Base-by-base conservation (phyloP, 2,329 filamentous ascomycete species). In the Exophiala aquamarina region DNA sequence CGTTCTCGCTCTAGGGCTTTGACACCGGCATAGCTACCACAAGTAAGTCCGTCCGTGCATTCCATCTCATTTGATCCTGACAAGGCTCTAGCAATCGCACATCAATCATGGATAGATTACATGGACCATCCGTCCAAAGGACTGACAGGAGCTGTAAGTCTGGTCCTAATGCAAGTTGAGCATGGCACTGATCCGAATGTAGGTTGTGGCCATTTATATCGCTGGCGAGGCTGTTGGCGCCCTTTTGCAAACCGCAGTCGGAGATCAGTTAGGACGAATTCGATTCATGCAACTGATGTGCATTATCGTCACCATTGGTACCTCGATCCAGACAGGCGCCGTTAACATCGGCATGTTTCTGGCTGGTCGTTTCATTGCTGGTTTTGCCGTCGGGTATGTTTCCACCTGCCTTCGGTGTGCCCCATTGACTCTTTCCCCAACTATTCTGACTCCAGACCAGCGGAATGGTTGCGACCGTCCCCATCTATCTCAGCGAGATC, bases 341-440 rank as follows among this genome's bases (percentile, higher is more conserved):
- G 61, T 60, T 31, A 66, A 75, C 33, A 71, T 86, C 10, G 79
- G 74, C 47, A 74, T 82, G 55, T 81, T 89, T 52, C 83, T 88
- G 17, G 78, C 79, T 46, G 87, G 87, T 65, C 86, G 87, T 76
- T 71, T 89, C 44, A 70, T 91, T 59, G 83, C 86, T 37, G 87
- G 87, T 64, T 67, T 89, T 47, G 87, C 87, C 74, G 86, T 90
- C 59, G 87, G 87, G 63, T 89, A 88, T 64, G 85, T 87, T 82
- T 89, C 61, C 82, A 89, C 66, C 87, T 89, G 63, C 75, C n/a
- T n/a, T 89, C 52, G 89, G 92, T 78, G 91, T 92, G 87, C 88
- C 84, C 35, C 87, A 90, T 70, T 87, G 90, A 63, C 20, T 14
- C 8, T 21, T 23, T 15, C 19, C 15, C 17, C 13, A 5, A 23